These are phyloP conservation scores for Flaveria floridana DNA, from an alignment of 140 eudicot species.

Conservation along the genomic window DNA sequence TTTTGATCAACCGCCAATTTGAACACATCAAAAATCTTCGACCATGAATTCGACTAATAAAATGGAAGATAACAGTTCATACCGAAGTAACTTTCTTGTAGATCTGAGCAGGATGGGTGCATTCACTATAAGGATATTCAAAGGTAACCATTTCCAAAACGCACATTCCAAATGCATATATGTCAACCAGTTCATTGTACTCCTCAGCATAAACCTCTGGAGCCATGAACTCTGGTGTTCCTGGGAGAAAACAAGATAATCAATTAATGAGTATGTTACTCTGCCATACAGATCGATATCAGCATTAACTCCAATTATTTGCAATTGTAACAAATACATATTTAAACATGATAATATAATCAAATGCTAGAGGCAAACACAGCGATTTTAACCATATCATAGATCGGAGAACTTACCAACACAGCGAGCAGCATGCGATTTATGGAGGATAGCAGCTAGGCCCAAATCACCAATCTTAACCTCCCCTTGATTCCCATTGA, in stretches of 20 bases:
- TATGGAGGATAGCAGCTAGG: slow-evolving; percentile 69
- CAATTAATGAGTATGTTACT: not conserved
- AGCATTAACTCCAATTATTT: not conserved
- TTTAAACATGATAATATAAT: too few species aligned
- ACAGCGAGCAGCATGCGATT: slow-evolving; percentile 72
- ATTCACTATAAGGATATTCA: slow-evolving; percentile 82
- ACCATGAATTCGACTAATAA: not conserved
- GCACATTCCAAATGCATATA: slow-evolving; percentile 90
- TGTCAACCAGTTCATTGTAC: slow-evolving; percentile 74
- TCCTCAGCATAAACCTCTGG: slow-evolving; percentile 85
- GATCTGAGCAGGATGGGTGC: slow-evolving; percentile 75
- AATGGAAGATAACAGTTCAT: slow-evolving; percentile 30
- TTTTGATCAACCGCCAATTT: not conserved
- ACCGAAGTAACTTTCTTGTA: slow-evolving; percentile 83
- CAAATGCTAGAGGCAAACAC: not conserved
- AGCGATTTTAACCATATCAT: not conserved
- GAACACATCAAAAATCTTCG: not conserved
- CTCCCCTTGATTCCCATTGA: slow-evolving; percentile 75
- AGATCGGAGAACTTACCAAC: slow-evolving; percentile 51
- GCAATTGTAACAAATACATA: not conserved
- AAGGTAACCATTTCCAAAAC: slow-evolving; percentile 84
- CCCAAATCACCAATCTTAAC: slow-evolving; percentile 90
- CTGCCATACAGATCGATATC: not conserved
- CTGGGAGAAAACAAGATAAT: slow-evolving; percentile 32
- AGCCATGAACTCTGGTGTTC: slow-evolving; percentile 94